Base-by-base conservation (phyloP, 345 rosid species). In the Sapria himalayana region DNA sequence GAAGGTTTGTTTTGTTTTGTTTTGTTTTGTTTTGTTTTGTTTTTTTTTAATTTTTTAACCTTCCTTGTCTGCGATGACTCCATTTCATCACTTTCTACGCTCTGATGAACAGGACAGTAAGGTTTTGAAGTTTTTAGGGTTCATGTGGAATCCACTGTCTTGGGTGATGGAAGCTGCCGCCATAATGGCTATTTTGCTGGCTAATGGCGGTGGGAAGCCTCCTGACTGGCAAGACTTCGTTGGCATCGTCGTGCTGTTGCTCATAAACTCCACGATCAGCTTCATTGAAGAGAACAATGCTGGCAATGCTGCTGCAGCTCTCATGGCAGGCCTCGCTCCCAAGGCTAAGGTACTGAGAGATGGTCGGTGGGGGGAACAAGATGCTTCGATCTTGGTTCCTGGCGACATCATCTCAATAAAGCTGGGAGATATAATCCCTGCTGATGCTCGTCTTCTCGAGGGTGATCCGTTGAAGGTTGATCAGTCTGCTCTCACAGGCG, bases 161-260 rank as follows among this genome's bases (percentile, higher is more conserved):
- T 85, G 96, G 96, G 96, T 85, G 65, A 85, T 85, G 96, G 96
- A 85, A 50, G 75, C 71, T 36, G 96, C 96, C 25, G 93, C 96
- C 21, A 3, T 85, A 17, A 71, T 85, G 91, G 91, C 96, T 41
- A 80, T 85, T 15, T 76, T 56, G 24, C 25, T 85, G 69, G 93
- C 85, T 12, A 80, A 85, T 51, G 91, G 91, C 19, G 60, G 20
- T 24, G 80, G 80, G 50, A 61, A 49, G 51, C 85, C 93, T 56
- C 93, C 96, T 1, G 96, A 85, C 45, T 85, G 96, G 96, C 82
- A 85, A 69, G 91, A 85, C 44, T 85, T 85, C 23, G 71, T 80
- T 10, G 96, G 96, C 25, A 80, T 85, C 41, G 41, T 77, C 39
- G 66, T 57, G 41, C 48, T 85, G 55, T 18, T 85, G 58, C 0